Base-by-base conservation (phyloP, 106 monocot genomes). In the Vanilla planifolia region DNA sequence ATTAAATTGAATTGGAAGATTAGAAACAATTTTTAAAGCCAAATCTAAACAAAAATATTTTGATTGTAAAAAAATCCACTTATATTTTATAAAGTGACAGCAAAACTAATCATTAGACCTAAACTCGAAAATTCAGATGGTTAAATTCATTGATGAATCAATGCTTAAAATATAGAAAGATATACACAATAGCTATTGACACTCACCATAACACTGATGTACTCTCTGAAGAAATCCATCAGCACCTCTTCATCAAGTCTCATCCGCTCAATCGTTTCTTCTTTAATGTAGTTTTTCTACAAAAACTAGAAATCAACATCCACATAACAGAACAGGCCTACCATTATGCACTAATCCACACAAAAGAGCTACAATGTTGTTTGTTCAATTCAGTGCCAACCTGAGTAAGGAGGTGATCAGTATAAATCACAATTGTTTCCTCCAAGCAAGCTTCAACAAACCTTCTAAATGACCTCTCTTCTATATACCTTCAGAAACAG, bases 241-340 rank as follows among this genome's bases (percentile, higher is more conserved):
- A 98, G 66, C 14, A 92, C 98, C 40, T 92, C 98, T 78, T 98
- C 98, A 75, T 98, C 98, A 59, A 88, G 48, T 64, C 91, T 82
- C 98, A 98, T 98, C 52, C 98, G 44, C 9, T 92, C 98, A 53
- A 98, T 88, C 3, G 98, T 92, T 45, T 88, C 88, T 78, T 98
- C 98, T 75, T 79, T 87, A 41, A 98, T 85, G 64, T 98, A 85
- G 46, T 43, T 80, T 62, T 63, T 92, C 98, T 98, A 42, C 20
- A 84, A 20, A 34, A 15, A 78, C 28, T 37, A 48, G 14, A 5
- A 27, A 71, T 34, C 24, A 52, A 63, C 0, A 57, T 34, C 51
- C 63, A 51, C 20, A 35, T 53, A n/a, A 46, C n/a, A n/a, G n/a
- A 46, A 30, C 48, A 53, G 29, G 30, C 53, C 28, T 16, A 1